Conservation (phyloP, 169 alveolate species). For the Plasmodium vinckei region DNA sequence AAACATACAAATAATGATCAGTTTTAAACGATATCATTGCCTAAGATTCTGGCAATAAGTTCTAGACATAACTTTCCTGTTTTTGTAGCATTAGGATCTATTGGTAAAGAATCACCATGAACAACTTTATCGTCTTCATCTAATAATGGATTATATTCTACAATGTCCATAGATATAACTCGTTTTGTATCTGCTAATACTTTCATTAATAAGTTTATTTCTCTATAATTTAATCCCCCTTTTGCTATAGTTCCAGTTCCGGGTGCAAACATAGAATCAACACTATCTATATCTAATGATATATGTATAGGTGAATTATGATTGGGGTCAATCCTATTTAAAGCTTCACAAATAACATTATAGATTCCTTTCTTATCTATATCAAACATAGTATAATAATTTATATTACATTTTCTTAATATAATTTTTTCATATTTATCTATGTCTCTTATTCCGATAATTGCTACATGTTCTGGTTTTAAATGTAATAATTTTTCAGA, state of each 20-base stretch:
- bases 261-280: constrained; percentile 75
- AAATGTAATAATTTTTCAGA: constrained; percentile 34
- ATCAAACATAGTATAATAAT: constrained; percentile 75
- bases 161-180: constrained; percentile 62
- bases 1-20: no score
- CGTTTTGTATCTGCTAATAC: constrained; percentile 75
- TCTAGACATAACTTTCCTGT: constrained; percentile 60
- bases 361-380: constrained; percentile 77
- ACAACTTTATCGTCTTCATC: constrained; percentile 44
- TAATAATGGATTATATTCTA: constrained; percentile 50
- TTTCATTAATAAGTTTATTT: constrained; percentile 73
- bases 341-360: constrained; percentile 66
- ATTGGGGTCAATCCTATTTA: constrained; percentile 76
- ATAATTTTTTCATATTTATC: constrained; percentile 76
- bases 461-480: constrained; percentile 69
- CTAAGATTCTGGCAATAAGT: constrained; percentile 60
- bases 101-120: constrained; percentile 58
- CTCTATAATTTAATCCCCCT: constrained; percentile 80
- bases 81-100: constrained; percentile 46
- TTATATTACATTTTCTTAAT: constrained; percentile 56
- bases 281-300: constrained; percentile 78
- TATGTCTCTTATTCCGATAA: constrained; percentile 79
- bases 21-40: constrained; percentile 34
- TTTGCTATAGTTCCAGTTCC: constrained; percentile 80
- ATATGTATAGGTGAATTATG: constrained; percentile 69